Evolutionary conservation across 345 rosid species (phyloP), one percentile per base, ranked within the genome.

Genomic region (Salix viminalis): DNA sequence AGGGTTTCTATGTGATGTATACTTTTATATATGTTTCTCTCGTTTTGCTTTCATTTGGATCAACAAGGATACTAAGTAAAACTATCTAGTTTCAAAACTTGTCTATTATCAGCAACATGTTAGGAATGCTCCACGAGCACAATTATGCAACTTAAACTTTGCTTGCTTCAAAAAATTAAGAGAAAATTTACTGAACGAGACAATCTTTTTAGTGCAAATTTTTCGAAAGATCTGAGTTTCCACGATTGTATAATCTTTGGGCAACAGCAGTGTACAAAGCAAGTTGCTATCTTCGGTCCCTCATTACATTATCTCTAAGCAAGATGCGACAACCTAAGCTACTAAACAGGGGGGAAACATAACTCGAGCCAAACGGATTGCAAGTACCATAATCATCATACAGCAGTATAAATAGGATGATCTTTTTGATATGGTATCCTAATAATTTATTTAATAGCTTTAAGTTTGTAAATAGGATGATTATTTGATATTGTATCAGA

Each of bases 371-470:
- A 65, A 66, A 87, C 52, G 18, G 89, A 83, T 82, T 92, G 73
- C 85, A 92, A 50, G 97, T 90, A 62, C 94, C 98, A 80, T 93
- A 91, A 8, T 73, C 86, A 37, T 94, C 95, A 79, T 90, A 92
- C 64, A 90, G 36, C 79, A 96, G 72, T 32, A 32, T 32, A 34
- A 5, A 34, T 34, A 34, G 0, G 0, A 34, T 34, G 1, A 34
- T 34, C n/a, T 5, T 0, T 34, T 34, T 34, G 1, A 34, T 5
- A 5, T 1, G 6, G 6, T 34, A 34, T 5, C 37, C 0, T 30
- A 0, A 30, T 30, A 32, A 32, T 32, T 32, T 4, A 32, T 32
- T 32, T 32, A 32, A 32, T 32, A 32, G 5, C 5, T 32, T 32
- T n/a, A 32, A 32, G 34, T 32, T 34, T 34, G 5, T 34, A 34